Percentiles rank a stretch among this genome's conserved stretches.
These are phyloP conservation scores for Stylonectria norvegica DNA, from an alignment of 2,329 filamentous ascomycete species.

Conservation along the genomic window DNA sequence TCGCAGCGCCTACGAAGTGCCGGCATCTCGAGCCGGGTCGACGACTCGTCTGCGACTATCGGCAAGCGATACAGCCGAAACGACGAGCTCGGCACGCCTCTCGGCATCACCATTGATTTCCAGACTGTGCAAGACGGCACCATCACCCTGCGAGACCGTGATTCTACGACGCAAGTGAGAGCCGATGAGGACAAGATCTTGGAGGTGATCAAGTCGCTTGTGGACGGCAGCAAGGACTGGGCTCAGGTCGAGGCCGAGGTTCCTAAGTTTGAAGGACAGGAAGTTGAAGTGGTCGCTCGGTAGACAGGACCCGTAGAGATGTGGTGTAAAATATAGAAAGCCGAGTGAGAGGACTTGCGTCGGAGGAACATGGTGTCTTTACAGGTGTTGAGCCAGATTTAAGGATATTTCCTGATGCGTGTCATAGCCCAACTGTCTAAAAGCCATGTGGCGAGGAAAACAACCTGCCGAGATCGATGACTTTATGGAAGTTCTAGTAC, in stretches of 20 bases:
- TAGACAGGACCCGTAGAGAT: conserved; percentile 23
- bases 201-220: conserved; percentile 61
- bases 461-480: too few relatives aligned
- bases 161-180: conserved; percentile 84
- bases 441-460: too few relatives aligned
- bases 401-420: too few relatives aligned
- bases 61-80: too few relatives aligned
- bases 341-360: conserved; percentile 6
- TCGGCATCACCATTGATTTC: conserved; percentile 91
- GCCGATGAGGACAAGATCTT: conserved; percentile 75
- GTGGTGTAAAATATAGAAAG: conserved; percentile 22
- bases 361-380: neutral
- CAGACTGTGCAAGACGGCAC: conserved; percentile 83
- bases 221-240: conserved; percentile 53
- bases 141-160: conserved; percentile 81
- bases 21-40: conserved; percentile 79
- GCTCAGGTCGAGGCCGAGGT: conserved; percentile 70
- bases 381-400: too few relatives aligned
- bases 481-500: too few relatives aligned
- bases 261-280: conserved; percentile 80
- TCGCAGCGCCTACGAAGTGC: conserved; percentile 72
- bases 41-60: conserved; percentile 81
- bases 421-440: too few relatives aligned
- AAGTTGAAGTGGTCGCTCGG: conserved; percentile 45
- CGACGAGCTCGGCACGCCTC: conserved; percentile 86